Evolutionary conservation across 2,329 filamentous ascomycete genomes (phyloP).

Genomic region (Neonectria coccinea): DNA sequence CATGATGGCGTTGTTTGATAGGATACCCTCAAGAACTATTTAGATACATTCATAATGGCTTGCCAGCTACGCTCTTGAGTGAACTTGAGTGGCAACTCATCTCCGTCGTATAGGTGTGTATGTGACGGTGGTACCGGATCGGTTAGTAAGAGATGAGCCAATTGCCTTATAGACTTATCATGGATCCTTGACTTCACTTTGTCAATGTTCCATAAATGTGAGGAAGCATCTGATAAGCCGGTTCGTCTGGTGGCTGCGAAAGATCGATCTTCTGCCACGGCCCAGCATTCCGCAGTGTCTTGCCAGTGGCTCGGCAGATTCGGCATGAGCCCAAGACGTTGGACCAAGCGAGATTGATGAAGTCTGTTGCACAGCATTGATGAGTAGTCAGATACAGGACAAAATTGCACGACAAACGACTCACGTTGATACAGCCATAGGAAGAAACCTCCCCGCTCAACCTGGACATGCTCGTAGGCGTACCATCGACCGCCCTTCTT

Average conservation of each 20-base stretch:
- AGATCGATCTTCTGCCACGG: slow-evolving; percentile 64
- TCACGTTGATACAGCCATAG: slow-evolving; percentile 64
- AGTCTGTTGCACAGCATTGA: slow-evolving; percentile 49
- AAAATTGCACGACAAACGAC: slow-evolving; percentile 38
- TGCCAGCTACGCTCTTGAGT: not conserved
- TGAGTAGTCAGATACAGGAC: not conserved
- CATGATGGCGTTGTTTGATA: slow-evolving; percentile 22
- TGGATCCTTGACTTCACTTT: slow-evolving; percentile 54
- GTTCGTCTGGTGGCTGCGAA: slow-evolving; percentile 53
- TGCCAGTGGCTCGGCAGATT: slow-evolving; percentile 61
- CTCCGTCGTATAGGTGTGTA: not conserved
- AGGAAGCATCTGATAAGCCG: slow-evolving; percentile 58
- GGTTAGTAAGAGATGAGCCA: too few species aligned
- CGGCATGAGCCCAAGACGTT: slow-evolving; percentile 64
- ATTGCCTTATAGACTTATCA: too few species aligned
- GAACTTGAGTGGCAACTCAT: too few species aligned
- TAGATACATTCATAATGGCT: not conserved
- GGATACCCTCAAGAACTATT: slow-evolving; percentile 42
- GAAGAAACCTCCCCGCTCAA: slow-evolving; percentile 52
- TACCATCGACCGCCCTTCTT: slow-evolving; percentile 73
- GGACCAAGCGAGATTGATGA: slow-evolving; percentile 66
- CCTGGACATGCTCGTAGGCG: slow-evolving; percentile 70
- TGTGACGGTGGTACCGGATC: not conserved
- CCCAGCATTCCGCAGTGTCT: slow-evolving; percentile 61
- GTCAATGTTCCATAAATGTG: slow-evolving; percentile 65